Evolutionary conservation across 1,139 yeast species (phyloP).

Genomic region (Pichia sp.): DNA sequence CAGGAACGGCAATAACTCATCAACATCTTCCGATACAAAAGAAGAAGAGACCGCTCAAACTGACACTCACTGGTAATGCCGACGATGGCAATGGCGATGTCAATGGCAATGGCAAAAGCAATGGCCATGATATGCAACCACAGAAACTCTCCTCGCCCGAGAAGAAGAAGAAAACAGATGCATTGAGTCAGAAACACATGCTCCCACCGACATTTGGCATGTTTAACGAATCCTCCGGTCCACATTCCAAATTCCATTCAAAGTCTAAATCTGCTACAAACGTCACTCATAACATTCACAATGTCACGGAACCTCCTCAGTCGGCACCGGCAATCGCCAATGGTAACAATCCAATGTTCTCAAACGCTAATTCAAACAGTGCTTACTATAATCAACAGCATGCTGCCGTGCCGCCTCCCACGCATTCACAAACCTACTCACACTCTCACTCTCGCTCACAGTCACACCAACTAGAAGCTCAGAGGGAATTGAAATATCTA

Average conservation of each 20-base stretch:
- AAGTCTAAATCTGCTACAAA: slow-evolving; percentile 6
- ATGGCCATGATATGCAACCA: background rate
- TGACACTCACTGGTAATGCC: no score
- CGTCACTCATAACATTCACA: background rate
- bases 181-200: no score
- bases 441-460: slow-evolving; percentile 1
- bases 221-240: slow-evolving; percentile 3
- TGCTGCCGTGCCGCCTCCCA: background rate
- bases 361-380: no score
- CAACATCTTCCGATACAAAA: background rate
- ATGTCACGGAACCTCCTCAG: slow-evolving; percentile 1
- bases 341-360: background rate
- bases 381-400: no score
- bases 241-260: background rate
- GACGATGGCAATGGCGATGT: background rate
- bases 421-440: background rate
- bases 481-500: slow-evolving; percentile 12
- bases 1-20: no score
- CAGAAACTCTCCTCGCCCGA: slow-evolving; percentile 1
- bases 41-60: background rate
- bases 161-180: background rate
- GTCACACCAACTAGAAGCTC: slow-evolving; percentile 6
- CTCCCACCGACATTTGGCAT: slow-evolving; percentile 18
- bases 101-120: background rate
- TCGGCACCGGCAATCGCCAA: background rate